phyloP scores from a whole-genome alignment of 1,139 yeast species.

The Spencermartinsiella ligniputridi region DNA sequence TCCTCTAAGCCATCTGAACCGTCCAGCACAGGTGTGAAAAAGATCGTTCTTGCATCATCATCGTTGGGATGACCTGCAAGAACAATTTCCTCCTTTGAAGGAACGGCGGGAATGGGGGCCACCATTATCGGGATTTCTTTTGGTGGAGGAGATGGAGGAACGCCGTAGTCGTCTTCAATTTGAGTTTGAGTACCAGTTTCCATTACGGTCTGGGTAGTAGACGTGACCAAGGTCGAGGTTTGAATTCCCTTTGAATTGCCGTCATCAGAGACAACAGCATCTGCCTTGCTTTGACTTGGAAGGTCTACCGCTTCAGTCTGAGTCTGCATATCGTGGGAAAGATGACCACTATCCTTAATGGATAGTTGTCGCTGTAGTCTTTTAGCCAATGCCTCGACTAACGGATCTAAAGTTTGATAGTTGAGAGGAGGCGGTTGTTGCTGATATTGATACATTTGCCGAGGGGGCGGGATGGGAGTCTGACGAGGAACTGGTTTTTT shows the following conservation, averaged over 20 bases:
- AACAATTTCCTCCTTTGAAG: not conserved
- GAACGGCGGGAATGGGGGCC: not conserved
- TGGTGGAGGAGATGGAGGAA: slow-evolving; percentile 8
- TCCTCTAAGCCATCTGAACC: not conserved
- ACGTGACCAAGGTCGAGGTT: not conserved
- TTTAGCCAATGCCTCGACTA: slow-evolving; percentile 23
- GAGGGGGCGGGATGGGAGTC: slow-evolving; percentile 9
- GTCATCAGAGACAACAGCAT: not conserved
- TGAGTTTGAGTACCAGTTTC: slow-evolving; percentile 2
- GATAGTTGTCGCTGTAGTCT: slow-evolving; percentile 15
- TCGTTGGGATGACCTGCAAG: not conserved
- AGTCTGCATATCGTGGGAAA: slow-evolving; percentile 10
- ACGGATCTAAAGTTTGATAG: slow-evolving; percentile 19
- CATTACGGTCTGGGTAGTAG: not conserved
- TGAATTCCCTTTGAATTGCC: slow-evolving; percentile 1
- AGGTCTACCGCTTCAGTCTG: slow-evolving; percentile 12
- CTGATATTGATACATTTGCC: slow-evolving; percentile 5
- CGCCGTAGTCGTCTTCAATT: not conserved
- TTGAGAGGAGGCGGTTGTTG: slow-evolving; percentile 11
- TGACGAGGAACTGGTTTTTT: slow-evolving; percentile 5
- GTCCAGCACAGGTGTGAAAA: slow-evolving; percentile 19
- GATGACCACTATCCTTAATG: not conserved
- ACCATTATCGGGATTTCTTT: not conserved
- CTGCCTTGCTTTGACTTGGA: slow-evolving; percentile 1
- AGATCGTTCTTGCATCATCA: slow-evolving; percentile 18